A percentile compares a stretch with the other conserved stretches of the same genome.
phyloP scores from a whole-genome alignment of 192 early-diverging fungal genomes.

The Coemansia sp. region DNA sequence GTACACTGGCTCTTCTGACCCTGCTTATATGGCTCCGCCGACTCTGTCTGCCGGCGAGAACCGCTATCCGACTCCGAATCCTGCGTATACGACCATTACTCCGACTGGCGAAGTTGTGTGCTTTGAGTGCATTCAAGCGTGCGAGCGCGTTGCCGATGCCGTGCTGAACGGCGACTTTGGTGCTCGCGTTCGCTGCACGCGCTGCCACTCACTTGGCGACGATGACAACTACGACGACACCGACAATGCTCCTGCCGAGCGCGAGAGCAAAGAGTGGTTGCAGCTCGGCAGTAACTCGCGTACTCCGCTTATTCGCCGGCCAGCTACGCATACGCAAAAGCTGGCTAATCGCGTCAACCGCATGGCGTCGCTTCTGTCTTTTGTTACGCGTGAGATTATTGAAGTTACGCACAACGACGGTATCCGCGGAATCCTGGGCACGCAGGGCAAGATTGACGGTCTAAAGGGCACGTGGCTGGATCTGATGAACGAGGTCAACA shows the following conservation, averaged over 20 bases:
- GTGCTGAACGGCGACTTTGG: conserved; percentile 52
- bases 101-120: conserved; percentile 37
- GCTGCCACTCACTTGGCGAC: conserved; percentile 30
- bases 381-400: conserved; percentile 59
- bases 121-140: conserved; percentile 51
- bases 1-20: neutral
- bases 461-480: conserved; percentile 17
- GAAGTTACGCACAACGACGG: conserved; percentile 72
- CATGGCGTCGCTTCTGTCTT: conserved; percentile 50
- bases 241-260: neutral
- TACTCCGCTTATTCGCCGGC: conserved; percentile 39
- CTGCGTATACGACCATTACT: conserved; percentile 27
- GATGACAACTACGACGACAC: neutral
- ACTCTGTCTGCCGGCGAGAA: conserved; percentile 25
- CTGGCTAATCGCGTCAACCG: conserved; percentile 53
- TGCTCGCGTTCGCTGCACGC: conserved; percentile 45
- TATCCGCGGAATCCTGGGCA: conserved; percentile 65
- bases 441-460: conserved; percentile 21
- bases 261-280: conserved; percentile 33
- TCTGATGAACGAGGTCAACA: conserved; percentile 56
- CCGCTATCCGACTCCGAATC: conserved; percentile 35
- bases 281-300: conserved; percentile 9
- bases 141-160: conserved; percentile 51
- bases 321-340: conserved; percentile 37
- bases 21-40: conserved; percentile 45